Base-by-base conservation (phyloP, 306 rosid species). In the Sphenostylis stenocarpa region DNA sequence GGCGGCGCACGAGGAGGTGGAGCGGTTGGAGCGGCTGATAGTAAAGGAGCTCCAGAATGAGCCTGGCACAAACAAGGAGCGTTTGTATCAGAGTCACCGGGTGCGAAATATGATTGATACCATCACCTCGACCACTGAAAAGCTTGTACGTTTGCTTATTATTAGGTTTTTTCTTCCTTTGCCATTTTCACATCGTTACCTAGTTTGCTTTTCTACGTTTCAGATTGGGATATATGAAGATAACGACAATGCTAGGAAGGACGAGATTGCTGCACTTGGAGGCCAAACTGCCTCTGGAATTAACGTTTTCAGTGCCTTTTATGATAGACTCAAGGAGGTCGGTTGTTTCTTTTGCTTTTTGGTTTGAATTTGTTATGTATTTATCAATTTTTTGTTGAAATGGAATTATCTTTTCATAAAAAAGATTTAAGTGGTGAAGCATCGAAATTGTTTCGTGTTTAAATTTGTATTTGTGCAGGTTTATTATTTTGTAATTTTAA, bases 291-390 rank as follows among this genome's bases (percentile, higher is more conserved):
- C 96, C 7, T 82, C 92, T 0, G 99, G 97, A 70, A 87, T 86
- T 52, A 95, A 95, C 53, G 97, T 95, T 62, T 95, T 95, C 29
- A 90, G 97, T 85, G 97, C 99, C 41, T 95, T 95, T 55, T 92
- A 95, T 72, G 99, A 95, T 84, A 82, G 99, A 82, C 87, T 95
- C 79, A 95, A 92, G 71, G 98, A 95, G 98, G 98, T 95, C 44
- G 33, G 4, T 7, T 6, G 2, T n/a, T 49, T 20, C 0, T 10
- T 20, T 33, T 45, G 21, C 7, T 26, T 72, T 7, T 9, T n/a
- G 4, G 2, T 49, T 36, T 7, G 4, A 26, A 17, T 41, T 41
- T 1, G 1, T 29, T 2, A 51, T 1, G 3, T 13, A 12, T 17
- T 36, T 53, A 24, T 76, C 63, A 48, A 33, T 75, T 75, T 71